phyloP scores from a whole-genome alignment of 2,329 filamentous ascomycete genomes.

The Dichotomopilus funicola region DNA sequence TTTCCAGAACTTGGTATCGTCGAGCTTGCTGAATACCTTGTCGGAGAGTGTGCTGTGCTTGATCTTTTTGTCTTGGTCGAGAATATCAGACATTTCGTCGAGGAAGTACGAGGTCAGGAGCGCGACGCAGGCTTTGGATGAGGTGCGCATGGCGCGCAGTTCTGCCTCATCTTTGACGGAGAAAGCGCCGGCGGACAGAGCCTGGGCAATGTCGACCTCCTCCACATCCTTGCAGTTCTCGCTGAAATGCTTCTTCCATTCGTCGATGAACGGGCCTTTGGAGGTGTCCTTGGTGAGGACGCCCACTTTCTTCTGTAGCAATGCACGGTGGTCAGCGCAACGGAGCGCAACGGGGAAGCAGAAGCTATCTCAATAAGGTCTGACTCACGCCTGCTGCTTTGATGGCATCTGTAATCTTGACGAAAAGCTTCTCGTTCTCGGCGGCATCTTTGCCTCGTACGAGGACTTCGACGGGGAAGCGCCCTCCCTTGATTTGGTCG shows the following conservation, averaged over 20 bases:
- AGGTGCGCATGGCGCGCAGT: conserved; percentile 86
- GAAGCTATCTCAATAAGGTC: not conserved
- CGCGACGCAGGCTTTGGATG: conserved; percentile 87
- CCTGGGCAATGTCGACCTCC: conserved; percentile 76
- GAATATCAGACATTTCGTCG: conserved; percentile 93
- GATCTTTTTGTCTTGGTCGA: conserved; percentile 96
- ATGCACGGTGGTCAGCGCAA: conserved; percentile 16
- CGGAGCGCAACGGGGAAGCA: conserved; percentile 2
- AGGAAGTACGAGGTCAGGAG: conserved; percentile 96
- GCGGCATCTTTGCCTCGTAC: conserved; percentile 87
- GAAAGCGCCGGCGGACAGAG: conserved; percentile 76
- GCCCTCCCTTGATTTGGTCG: conserved; percentile 84
- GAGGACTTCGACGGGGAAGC: conserved; percentile 85
- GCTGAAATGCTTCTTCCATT: conserved; percentile 82
- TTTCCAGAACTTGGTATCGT: conserved; percentile 91
- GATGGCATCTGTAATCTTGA: conserved; percentile 76
- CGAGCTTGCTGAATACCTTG: conserved; percentile 84
- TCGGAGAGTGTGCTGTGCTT: conserved; percentile 81
- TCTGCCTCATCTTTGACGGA: conserved; percentile 94
- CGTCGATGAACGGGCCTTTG: conserved; percentile 83
- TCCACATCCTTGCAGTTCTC: conserved; percentile 79
- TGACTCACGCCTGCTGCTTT: conserved; percentile 74
- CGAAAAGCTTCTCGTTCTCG: conserved; percentile 85
- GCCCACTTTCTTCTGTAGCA: conserved; percentile 74
- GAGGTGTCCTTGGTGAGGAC: conserved; percentile 78